Evolutionary conservation across 805 yeast genomes (phyloP).

Genomic region (Yamadazyma endophytica): DNA sequence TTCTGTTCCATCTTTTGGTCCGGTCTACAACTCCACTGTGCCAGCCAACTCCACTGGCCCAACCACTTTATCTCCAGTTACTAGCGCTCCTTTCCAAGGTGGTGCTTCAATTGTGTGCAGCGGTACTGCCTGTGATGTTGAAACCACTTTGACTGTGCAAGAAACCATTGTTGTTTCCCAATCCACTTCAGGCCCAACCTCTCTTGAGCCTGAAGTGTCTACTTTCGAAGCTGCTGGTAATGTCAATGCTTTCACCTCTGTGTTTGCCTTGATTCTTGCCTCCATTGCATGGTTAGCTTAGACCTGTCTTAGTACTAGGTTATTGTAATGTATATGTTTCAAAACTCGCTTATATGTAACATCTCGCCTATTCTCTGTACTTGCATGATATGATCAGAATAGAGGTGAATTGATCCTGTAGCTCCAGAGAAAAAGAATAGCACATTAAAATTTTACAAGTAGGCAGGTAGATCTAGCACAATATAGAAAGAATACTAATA

Average conservation of each 20-base stretch:
- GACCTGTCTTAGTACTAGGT: too few species aligned
- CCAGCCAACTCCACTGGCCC: conserved; percentile 16
- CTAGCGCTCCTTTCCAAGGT: conserved; percentile 11
- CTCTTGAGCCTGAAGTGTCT: conserved; percentile 9
- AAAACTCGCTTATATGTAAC: too few species aligned
- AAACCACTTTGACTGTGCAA: conserved; percentile 8
- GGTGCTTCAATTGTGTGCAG: conserved; percentile 7
- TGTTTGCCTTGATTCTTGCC: conserved; percentile 34
- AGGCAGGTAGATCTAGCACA: too few species aligned
- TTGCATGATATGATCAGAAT: too few species aligned
- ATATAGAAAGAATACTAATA: too few species aligned
- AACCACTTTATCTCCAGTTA: conserved; percentile 18
- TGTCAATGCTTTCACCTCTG: conserved; percentile 24
- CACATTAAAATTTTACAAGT: too few species aligned
- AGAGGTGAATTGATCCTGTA: too few species aligned
- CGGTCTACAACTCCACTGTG: conserved; percentile 13
- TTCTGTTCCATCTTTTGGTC: conserved; percentile 11
- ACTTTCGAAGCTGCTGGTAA: conserved; percentile 24
- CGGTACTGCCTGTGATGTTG: conserved; percentile 8
- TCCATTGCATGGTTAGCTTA: conserved; percentile 16
- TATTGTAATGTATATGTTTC: too few species aligned
- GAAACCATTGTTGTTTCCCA: conserved; percentile 6
- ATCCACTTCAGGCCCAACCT: conserved; percentile 16
- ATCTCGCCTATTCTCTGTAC: too few species aligned
- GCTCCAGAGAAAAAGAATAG: too few species aligned